Conservation (phyloP, 768 basidiomycete genomes). For the Infundibulicybe gibba region DNA sequence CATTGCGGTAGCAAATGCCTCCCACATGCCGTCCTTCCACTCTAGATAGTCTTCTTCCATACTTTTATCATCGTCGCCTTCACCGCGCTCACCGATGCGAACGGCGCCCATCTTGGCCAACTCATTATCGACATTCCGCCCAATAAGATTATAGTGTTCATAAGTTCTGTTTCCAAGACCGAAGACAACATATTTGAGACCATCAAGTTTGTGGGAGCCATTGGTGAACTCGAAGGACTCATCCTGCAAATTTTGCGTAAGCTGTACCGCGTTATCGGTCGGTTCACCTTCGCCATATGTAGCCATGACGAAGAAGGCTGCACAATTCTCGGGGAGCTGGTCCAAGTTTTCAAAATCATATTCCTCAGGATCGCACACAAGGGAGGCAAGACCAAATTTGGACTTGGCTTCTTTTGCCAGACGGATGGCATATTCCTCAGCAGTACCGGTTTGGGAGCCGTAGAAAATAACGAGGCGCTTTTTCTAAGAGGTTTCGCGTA, state of each 20-base stretch:
- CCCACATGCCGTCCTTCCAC: conserved; percentile 99
- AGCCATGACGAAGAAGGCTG: conserved; percentile 93
- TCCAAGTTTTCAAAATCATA: conserved; percentile 98
- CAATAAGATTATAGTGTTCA: conserved; percentile 94
- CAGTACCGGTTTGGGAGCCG: conserved; percentile 97
- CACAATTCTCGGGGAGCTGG: conserved; percentile 80
- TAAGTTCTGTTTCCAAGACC: conserved; percentile 92
- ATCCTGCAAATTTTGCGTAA: conserved; percentile 91
- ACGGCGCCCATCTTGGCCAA: conserved; percentile 77
- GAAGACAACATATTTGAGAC: conserved; percentile 94
- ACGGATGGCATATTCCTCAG: conserved; percentile 97
- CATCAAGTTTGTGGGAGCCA: conserved; percentile 69
- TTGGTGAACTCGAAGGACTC: conserved; percentile 84
- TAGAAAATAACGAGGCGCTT: conserved; percentile 97
- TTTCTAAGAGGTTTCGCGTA: conserved; percentile 52
- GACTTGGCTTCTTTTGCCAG: conserved; percentile 97
- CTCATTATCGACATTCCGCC: conserved; percentile 69
- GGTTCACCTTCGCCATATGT: conserved; percentile 99
- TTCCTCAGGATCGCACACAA: conserved; percentile 98
- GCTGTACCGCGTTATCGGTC: conserved; percentile 93
- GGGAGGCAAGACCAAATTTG: conserved; percentile 91
- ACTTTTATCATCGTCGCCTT: conserved; percentile 98
- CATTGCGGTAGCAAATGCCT: conserved; percentile 76
- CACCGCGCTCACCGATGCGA: conserved; percentile 86
- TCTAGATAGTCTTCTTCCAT: conserved; percentile 99